Evolutionary conservation across 495 filamentous ascomycete genomes (phyloP), one percentile per base, ranked within the genome.

Genomic region (Annulohypoxylon maeteangense): DNA sequence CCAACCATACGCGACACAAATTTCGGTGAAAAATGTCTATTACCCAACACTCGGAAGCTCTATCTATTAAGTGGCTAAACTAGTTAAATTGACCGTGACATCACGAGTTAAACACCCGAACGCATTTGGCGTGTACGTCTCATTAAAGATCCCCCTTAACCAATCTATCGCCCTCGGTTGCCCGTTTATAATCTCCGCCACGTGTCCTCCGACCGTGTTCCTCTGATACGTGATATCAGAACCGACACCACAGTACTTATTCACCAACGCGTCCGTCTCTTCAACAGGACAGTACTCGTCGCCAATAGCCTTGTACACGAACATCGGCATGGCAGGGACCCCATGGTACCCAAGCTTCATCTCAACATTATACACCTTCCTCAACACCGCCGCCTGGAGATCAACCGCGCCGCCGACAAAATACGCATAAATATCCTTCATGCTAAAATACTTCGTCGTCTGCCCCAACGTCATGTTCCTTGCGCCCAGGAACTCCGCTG

Each of bases 301-400:
- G 0, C 75, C 31, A 18, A 84, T 77, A 7, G 84, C 83, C 67
- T 88, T 86, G 75, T 88, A 87, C 0, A 81, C 55, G 62, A 81
- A 86, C n/a, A 84, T 25, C 1, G 83, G 85, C 72, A 83, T 81
- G 16, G 71, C 61, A 1, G 85, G 86, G 0, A 77, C 62, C 0
- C 82, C 83, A 55, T 83, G 80, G 32, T 72, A 76, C 3, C 84
- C 84, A 76, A 83, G 79, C 7, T 71, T 65, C 29, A 76, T 74
- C 51, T 84, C 78, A 4, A 55, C 47, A 10, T 81, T 58, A 18
- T 66, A 74, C n/a, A 82, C 58, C 31, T 64, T 64, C 14, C 55
- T 32, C 45, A 78, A 57, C 4, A 75, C 45, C n/a, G 71, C 59
- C 1, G 55, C 61, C 0, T 77, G 50, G 11, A 83, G n/a, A 27